Conservation (phyloP, 257 asterid genomes). For the Cruciata laevipes region DNA sequence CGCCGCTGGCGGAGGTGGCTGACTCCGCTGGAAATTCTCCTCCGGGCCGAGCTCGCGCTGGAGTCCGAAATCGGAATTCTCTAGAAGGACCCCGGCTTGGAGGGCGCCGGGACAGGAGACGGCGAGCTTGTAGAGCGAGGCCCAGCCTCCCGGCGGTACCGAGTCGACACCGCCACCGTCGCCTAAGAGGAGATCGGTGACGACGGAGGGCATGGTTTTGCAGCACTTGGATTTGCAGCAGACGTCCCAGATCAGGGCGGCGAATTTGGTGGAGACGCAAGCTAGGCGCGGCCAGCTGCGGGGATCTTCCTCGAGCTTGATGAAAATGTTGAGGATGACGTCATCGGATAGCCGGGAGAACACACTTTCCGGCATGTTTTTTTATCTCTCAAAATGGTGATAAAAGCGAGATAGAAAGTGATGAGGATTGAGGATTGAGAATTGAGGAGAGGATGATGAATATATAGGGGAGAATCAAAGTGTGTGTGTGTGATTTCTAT, state of each 20-base stretch:
- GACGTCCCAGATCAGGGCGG: slow-evolving; percentile 46
- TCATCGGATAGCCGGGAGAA: slow-evolving; percentile 81
- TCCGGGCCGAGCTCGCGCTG: slow-evolving; percentile 88
- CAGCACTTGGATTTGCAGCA: slow-evolving; percentile 66
- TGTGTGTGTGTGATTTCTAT: not conserved
- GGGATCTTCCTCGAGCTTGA: slow-evolving; percentile 80
- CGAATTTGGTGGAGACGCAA: slow-evolving; percentile 74
- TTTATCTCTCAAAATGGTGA: not conserved
- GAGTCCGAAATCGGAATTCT: slow-evolving; percentile 86
- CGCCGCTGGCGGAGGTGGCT: not conserved
- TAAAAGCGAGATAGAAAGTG: not conserved
- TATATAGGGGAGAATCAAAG: not conserved
- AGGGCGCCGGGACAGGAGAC: slow-evolving; percentile 88
- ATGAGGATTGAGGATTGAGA: not conserved
- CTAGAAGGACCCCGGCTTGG: slow-evolving; percentile 80
- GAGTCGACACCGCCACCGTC: not conserved
- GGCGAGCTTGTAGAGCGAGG: slow-evolving; percentile 74
- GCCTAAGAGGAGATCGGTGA: slow-evolving; percentile 53
- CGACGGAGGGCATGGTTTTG: slow-evolving; percentile 63
- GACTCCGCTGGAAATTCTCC: slow-evolving; percentile 26
- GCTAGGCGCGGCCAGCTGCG: slow-evolving; percentile 82
- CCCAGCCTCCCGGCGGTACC: slow-evolving; percentile 53
- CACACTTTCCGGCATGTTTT: slow-evolving; percentile 30
- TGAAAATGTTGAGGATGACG: slow-evolving; percentile 61
- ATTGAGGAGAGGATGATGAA: not conserved